Conservation (phyloP, 164 flowering plant species). For the Chloranthus sessilifolius region DNA sequence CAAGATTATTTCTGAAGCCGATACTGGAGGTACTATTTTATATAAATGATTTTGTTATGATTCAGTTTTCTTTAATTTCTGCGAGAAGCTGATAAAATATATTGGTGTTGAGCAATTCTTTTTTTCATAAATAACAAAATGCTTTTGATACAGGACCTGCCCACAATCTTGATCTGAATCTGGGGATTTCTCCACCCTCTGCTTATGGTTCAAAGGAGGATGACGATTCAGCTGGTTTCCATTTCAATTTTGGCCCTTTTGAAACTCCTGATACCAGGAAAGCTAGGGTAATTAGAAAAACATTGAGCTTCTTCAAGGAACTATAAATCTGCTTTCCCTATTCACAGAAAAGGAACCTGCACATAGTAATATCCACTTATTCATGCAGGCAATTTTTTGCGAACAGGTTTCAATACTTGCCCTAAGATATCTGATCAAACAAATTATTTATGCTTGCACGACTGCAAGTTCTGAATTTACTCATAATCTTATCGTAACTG, state of each 20-base stretch:
- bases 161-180: slow-evolving; percentile 58
- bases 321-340: too few relatives aligned
- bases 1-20: slow-evolving; percentile 36
- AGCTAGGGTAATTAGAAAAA: slow-evolving; percentile 30
- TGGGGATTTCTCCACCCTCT: slow-evolving; percentile 53
- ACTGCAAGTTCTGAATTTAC: background rate
- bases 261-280: slow-evolving; percentile 24
- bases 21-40: slow-evolving; percentile 37
- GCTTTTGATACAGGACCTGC: slow-evolving; percentile 23
- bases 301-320: background rate
- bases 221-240: slow-evolving; percentile 18
- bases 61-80: background rate
- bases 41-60: too few relatives aligned
- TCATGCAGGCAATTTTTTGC: background rate
- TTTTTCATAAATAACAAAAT: too few relatives aligned
- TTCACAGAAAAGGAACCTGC: too few relatives aligned
- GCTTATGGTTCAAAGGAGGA: slow-evolving; percentile 25
- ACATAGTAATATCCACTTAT: background rate
- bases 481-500: too few relatives aligned
- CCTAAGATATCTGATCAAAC: too few relatives aligned
- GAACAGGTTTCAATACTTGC: background rate
- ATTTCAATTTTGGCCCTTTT: slow-evolving; percentile 25
- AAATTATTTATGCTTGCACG: too few relatives aligned
- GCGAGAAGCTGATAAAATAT: too few relatives aligned
- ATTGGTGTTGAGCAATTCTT: too few relatives aligned